phyloP scores from a whole-genome alignment of 2,329 filamentous ascomycete species.

The Aspergillus candidus region DNA sequence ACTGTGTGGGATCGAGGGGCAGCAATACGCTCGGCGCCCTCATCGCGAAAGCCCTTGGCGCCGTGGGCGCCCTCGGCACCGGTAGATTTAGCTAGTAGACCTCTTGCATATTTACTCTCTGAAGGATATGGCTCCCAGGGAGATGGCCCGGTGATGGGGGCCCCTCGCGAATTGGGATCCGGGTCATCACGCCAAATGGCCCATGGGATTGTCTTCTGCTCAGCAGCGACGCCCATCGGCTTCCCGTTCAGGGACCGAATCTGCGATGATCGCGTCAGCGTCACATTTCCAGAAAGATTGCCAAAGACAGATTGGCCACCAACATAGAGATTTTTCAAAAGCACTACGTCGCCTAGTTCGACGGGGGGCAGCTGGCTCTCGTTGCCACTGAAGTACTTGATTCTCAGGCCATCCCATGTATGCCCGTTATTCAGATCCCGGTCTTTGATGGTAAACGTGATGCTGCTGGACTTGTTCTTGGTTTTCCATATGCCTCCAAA shows the following conservation, averaged over 20 bases:
- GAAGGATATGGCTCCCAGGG: slow-evolving; percentile 20
- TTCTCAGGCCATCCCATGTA: slow-evolving; percentile 38
- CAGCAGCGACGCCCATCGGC: slow-evolving; percentile 21
- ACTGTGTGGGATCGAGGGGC: background rate
- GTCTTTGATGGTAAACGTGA: slow-evolving; percentile 57
- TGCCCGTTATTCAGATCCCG: slow-evolving; percentile 40
- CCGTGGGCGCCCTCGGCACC: background rate
- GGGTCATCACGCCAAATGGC: slow-evolving; percentile 28
- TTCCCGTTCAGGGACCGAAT: slow-evolving; percentile 16
- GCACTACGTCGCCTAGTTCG: slow-evolving; percentile 55
- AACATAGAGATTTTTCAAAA: slow-evolving; percentile 56
- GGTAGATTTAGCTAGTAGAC: slow-evolving; percentile 20
- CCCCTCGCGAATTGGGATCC: slow-evolving; percentile 14
- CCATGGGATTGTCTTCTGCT: slow-evolving; percentile 26
- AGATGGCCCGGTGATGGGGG: slow-evolving; percentile 24
- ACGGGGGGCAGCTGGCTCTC: slow-evolving; percentile 41
- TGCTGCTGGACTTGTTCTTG: slow-evolving; percentile 54
- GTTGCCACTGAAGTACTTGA: slow-evolving; percentile 57
- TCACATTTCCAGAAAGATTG: background rate
- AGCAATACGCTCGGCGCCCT: background rate
- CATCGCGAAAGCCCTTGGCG: slow-evolving; percentile 8
- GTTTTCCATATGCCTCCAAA: slow-evolving; percentile 47
- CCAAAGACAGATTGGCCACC: slow-evolving; percentile 21
- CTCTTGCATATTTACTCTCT: slow-evolving; percentile 26
- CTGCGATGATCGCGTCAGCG: slow-evolving; percentile 7